Evolutionary conservation across 2,329 filamentous ascomycete species (phyloP).

Genomic region (Gnomoniopsis smithogilvyi): DNA sequence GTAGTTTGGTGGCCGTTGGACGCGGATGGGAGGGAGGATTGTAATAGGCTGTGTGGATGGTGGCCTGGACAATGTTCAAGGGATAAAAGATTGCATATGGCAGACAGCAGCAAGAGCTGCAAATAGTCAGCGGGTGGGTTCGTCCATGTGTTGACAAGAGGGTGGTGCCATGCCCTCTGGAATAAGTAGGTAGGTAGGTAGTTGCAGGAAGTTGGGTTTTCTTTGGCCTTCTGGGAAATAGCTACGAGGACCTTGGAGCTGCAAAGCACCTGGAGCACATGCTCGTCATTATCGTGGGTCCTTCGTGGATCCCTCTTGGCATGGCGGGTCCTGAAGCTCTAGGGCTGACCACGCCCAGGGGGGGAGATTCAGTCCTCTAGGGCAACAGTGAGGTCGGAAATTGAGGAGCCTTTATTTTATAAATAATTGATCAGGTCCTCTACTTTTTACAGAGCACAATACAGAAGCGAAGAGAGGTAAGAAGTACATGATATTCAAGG

Average conservation of each 20-base stretch:
- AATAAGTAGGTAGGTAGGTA: neutral
- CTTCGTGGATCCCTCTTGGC: neutral
- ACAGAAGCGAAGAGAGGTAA: too few relatives aligned
- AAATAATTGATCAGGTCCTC: too few relatives aligned
- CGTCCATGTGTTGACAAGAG: conserved; percentile 8
- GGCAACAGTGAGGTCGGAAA: too few relatives aligned
- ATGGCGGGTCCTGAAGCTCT: neutral
- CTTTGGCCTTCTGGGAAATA: neutral
- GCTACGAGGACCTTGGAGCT: conserved; percentile 2
- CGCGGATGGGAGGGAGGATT: neutral
- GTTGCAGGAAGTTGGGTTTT: too few relatives aligned
- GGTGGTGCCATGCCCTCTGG: neutral
- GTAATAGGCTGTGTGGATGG: conserved; percentile 4
- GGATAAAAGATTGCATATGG: neutral
- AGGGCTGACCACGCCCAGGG: neutral
- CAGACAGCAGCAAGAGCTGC: conserved; percentile 16
- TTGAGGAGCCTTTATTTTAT: neutral
- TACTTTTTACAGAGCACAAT: too few relatives aligned
- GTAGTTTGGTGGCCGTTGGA: neutral
- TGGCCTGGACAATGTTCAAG: neutral
- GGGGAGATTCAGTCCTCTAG: neutral
- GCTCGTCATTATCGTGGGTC: conserved; percentile 14
- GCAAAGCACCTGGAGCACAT: neutral
- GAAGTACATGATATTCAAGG: too few relatives aligned
- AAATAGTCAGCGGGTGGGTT: conserved; percentile 7